These are phyloP conservation scores for Mycosphaerella sp. DNA, from an alignment of 2,329 filamentous ascomycete species.

Conservation along the genomic window DNA sequence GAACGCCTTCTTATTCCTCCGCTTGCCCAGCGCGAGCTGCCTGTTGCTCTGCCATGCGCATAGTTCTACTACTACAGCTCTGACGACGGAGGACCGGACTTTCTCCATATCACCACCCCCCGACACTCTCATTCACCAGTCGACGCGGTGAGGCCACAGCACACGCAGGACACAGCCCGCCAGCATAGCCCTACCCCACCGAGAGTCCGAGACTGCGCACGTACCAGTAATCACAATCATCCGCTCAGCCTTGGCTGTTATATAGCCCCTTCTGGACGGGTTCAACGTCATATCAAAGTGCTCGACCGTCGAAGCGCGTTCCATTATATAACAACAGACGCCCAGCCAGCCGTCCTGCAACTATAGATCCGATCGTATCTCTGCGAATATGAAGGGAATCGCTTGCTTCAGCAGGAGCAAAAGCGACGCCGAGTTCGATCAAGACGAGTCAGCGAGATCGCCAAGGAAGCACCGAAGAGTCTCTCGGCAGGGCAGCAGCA, in stretches of 20 bases:
- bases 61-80: neutral
- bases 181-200: slow-evolving; percentile 2
- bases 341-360: neutral
- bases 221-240: slow-evolving; percentile 1
- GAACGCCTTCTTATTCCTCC: slow-evolving; percentile 2
- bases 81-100: neutral
- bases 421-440: slow-evolving; percentile 15
- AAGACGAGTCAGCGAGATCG: slow-evolving; percentile 18
- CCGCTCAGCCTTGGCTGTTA: slow-evolving; percentile 12
- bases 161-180: slow-evolving; percentile 8
- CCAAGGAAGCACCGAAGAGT: slow-evolving; percentile 19
- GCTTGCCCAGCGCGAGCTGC: neutral
- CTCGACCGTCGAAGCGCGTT: neutral
- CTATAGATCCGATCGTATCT: slow-evolving; percentile 1
- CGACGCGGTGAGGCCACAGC: neutral
- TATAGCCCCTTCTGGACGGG: slow-evolving; percentile 5
- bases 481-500: slow-evolving; percentile 23
- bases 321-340: neutral
- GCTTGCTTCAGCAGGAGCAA: slow-evolving; percentile 27
- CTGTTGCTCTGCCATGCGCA: neutral
- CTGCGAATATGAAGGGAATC: slow-evolving; percentile 24
- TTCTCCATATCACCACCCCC: neutral
- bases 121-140: neutral
- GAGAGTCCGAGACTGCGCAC: neutral
- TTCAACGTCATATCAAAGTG: slow-evolving; percentile 15